phyloP scores from a whole-genome alignment of 352 stramenopile species.

The Pythium myriotylum region DNA sequence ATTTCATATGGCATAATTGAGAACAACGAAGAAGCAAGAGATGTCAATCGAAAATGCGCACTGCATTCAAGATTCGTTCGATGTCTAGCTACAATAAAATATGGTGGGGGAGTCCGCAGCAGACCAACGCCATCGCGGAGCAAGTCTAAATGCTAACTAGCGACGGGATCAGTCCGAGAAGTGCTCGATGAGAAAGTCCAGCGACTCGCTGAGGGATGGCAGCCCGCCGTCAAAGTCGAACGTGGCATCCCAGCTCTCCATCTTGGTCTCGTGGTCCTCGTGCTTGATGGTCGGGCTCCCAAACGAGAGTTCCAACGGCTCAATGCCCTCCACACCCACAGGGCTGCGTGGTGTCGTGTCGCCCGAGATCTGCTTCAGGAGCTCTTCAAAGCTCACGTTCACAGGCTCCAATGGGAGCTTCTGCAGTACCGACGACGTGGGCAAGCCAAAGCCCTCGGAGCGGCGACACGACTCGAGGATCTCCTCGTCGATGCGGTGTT shows the following conservation, averaged over 20 bases:
- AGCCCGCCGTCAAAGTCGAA: constrained; percentile 2
- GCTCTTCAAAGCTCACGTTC: constrained; percentile 17
- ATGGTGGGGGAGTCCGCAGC: background rate
- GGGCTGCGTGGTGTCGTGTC: constrained; percentile 9
- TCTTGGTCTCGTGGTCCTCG: constrained; percentile 2
- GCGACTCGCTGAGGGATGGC: constrained; percentile 17
- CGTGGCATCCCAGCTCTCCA: background rate
- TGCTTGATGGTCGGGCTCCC: background rate
- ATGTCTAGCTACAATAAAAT: constrained; percentile 27
- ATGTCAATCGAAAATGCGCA: background rate
- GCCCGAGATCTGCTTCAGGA: constrained; percentile 2
- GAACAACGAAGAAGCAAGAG: no score
- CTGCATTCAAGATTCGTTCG: constrained; percentile 12
- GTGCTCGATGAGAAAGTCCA: constrained; percentile 24
- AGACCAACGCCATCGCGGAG: background rate
- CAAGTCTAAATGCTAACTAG: background rate
- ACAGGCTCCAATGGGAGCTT: constrained; percentile 2
- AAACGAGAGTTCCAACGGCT: constrained; percentile 8
- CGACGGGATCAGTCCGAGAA: constrained; percentile 19
- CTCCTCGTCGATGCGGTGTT: constrained; percentile 28
- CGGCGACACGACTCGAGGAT: constrained; percentile 22
- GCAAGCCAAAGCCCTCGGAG: constrained; percentile 6
- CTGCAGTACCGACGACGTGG: constrained; percentile 6
- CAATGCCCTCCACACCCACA: constrained; percentile 7
- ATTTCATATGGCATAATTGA: no score